Evolutionary conservation across 257 asterid genomes (phyloP).

Genomic region (Cinchona pubescens): DNA sequence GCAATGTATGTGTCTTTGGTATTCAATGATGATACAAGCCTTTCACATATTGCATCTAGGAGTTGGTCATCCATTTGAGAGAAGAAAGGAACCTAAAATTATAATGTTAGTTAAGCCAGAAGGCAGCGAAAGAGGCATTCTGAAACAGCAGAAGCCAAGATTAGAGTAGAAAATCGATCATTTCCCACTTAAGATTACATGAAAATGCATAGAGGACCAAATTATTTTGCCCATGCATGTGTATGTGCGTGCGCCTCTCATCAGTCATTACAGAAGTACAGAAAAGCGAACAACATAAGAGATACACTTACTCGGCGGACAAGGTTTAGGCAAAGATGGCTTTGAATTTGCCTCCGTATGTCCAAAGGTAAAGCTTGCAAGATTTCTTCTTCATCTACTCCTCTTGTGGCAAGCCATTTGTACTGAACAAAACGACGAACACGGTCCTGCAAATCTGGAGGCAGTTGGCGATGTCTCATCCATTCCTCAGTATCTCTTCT

Average conservation of each 20-base stretch:
- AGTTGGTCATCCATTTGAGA: constrained; percentile 88
- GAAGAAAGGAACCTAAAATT: constrained; percentile 74
- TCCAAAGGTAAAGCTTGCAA: constrained; percentile 67
- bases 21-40: constrained; percentile 72
- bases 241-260: background rate
- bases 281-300: background rate
- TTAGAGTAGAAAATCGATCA: too few species aligned
- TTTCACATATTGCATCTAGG: constrained; percentile 85
- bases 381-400: constrained; percentile 78
- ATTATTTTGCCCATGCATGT: background rate
- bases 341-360: constrained; percentile 65
- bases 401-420: constrained; percentile 85
- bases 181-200: too few species aligned
- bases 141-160: constrained; percentile 4
- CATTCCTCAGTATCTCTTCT: constrained; percentile 90
- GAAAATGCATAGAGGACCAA: background rate
- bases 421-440: constrained; percentile 74
- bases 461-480: constrained; percentile 91
- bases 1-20: constrained; percentile 68
- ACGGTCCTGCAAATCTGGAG: constrained; percentile 69
- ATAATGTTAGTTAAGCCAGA: background rate
- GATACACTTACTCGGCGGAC: constrained; percentile 77
- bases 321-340: constrained; percentile 81
- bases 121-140: background rate
- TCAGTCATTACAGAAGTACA: too few species aligned